These are phyloP conservation scores for Cercospora canescens DNA, from an alignment of 2,329 filamentous ascomycete species.

Conservation along the genomic window DNA sequence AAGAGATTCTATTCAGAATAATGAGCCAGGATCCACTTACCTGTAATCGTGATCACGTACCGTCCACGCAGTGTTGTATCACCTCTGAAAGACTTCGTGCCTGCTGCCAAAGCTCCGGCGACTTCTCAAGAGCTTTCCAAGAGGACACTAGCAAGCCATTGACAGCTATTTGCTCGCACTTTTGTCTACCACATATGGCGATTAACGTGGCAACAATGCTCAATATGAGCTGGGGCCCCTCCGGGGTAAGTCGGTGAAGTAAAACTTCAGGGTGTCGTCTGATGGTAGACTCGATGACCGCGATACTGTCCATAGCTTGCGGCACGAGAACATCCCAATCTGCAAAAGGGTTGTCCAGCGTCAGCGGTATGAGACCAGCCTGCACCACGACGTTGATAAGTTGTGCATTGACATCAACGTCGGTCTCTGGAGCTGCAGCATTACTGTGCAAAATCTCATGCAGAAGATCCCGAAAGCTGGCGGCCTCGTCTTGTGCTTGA, in stretches of 20 bases:
- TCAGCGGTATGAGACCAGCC: slow-evolving; percentile 71
- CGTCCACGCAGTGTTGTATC: slow-evolving; percentile 43
- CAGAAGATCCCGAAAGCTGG: slow-evolving; percentile 74
- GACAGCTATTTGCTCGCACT: slow-evolving; percentile 43
- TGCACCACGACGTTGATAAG: slow-evolving; percentile 81
- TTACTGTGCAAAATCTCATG: slow-evolving; percentile 57
- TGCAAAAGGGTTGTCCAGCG: slow-evolving; percentile 68
- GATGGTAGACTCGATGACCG: slow-evolving; percentile 74
- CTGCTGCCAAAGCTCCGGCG: slow-evolving; percentile 38
- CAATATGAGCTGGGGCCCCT: slow-evolving; percentile 52
- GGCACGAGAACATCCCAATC: slow-evolving; percentile 55
- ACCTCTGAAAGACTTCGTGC: slow-evolving; percentile 37
- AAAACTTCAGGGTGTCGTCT: slow-evolving; percentile 73
- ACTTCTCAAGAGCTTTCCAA: slow-evolving; percentile 39
- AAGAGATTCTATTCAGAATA: slow-evolving; percentile 45
- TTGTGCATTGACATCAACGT: slow-evolving; percentile 76
- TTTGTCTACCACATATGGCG: slow-evolving; percentile 45
- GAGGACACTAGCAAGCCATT: slow-evolving; percentile 41
- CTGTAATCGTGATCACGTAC: slow-evolving; percentile 32
- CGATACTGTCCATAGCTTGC: slow-evolving; percentile 70
- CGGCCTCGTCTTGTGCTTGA: slow-evolving; percentile 43
- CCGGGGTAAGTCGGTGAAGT: slow-evolving; percentile 36
- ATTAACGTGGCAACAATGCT: slow-evolving; percentile 57
- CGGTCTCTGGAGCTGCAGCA: slow-evolving; percentile 57
- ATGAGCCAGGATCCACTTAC: slow-evolving; percentile 30